Evolutionary conservation across 2,329 filamentous ascomycete genomes (phyloP), one percentile per base, ranked within the genome.

Genomic region (Aspergillus luchuensis): DNA sequence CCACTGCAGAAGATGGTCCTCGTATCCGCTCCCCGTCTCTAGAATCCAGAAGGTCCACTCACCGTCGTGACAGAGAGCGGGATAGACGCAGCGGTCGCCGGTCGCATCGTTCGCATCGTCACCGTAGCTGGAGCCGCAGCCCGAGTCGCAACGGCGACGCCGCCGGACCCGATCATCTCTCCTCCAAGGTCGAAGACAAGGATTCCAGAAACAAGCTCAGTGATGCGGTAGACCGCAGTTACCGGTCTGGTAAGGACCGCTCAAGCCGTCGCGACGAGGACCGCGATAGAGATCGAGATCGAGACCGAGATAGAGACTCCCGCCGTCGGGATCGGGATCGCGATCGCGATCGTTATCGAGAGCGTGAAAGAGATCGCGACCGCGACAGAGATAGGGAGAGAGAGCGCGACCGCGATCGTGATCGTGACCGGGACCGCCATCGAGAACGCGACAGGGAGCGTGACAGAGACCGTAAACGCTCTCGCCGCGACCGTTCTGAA

Each of bases 21-120:
- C 83, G 84, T 54, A 87, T 88, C 0, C 83, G 89, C 59, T 91
- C 89, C 5, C 82, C 82, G 5, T 91, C 90, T 2, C 85, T 84
- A 1, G 85, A 86, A 11, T 82, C 82, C 5, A 80, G 81, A 39
- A 85, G 82, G 57, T 83, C 85, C 6, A 81, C 82, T 52, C 85
- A 87, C 67, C 85, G 86, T 63, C 87, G 86, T 66, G 87, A 85
- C 55, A 83, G 82, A 64, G 86, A 89, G 45, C 81, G 81, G 59
- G 82, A 85, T n/a, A 68, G 79, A 67, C 69, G 75, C 70, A 67
- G 69, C 64, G 67, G 76, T 60, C 70, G 76, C 66, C 73, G 77
- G 17, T 81, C 82, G 33, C 81, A 80, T 60, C 82, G 82, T 36
- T 80, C 80, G 3, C 81, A 80, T 28, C 84, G 83, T 25, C 81